Evolutionary conservation across 768 basidiomycete species (phyloP).

Genomic region (Tulasnella sp.): DNA sequence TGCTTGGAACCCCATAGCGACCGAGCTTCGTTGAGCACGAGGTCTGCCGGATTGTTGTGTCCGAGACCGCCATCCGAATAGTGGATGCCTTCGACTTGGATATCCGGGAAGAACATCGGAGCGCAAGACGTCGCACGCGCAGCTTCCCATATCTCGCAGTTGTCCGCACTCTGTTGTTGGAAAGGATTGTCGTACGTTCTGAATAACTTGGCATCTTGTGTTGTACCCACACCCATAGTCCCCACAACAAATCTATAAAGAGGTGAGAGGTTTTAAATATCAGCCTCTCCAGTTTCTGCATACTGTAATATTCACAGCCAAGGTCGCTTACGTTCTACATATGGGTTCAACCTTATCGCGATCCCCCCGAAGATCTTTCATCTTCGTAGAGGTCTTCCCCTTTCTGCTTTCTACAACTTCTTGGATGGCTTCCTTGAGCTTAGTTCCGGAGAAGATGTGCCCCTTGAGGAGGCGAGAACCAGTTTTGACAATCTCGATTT

Average conservation of each 20-base stretch:
- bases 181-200: slow-evolving; percentile 26
- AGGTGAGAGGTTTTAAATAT: neutral
- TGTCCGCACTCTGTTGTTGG: neutral
- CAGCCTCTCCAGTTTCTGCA: too few relatives aligned
- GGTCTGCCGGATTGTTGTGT: slow-evolving; percentile 27
- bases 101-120: slow-evolving; percentile 33
- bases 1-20: slow-evolving; percentile 9
- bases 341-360: too few relatives aligned
- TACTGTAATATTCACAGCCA: too few relatives aligned
- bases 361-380: too few relatives aligned
- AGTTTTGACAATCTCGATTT: neutral
- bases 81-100: neutral
- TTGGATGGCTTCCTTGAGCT: too few relatives aligned
- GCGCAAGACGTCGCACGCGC: slow-evolving; percentile 36
- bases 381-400: too few relatives aligned
- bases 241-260: slow-evolving; percentile 30
- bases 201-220: slow-evolving; percentile 27
- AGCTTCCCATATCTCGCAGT: slow-evolving; percentile 36
- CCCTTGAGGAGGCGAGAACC: too few relatives aligned
- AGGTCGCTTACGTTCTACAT: too few relatives aligned
- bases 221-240: slow-evolving; percentile 17
- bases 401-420: too few relatives aligned
- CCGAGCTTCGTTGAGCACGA: neutral
- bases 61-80: slow-evolving; percentile 29
- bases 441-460: too few relatives aligned